phyloP scores from a whole-genome alignment of 768 basidiomycete species.

The Lepiota venenata region DNA sequence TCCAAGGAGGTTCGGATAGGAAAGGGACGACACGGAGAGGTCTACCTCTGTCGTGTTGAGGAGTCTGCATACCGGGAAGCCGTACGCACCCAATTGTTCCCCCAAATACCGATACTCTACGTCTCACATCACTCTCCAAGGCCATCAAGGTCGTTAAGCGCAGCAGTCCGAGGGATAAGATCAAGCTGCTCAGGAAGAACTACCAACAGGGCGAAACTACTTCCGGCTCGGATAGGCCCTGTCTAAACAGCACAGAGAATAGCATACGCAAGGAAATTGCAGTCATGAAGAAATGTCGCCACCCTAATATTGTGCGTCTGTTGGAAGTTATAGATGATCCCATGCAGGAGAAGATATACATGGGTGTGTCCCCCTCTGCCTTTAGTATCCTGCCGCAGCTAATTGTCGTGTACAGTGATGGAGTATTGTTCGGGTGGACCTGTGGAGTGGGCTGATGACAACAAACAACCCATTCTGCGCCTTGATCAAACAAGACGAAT shows the following conservation, averaged over 20 bases:
- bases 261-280: slow-evolving; percentile 86
- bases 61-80: slow-evolving; percentile 32
- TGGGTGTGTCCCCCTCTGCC: slow-evolving; percentile 50
- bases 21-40: slow-evolving; percentile 51
- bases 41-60: slow-evolving; percentile 61
- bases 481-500: slow-evolving; percentile 37
- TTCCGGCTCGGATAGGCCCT: slow-evolving; percentile 15
- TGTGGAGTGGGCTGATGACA: slow-evolving; percentile 32
- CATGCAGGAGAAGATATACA: slow-evolving; percentile 75
- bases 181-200: slow-evolving; percentile 47
- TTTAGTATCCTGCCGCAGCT: background rate
- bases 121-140: slow-evolving; percentile 28
- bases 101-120: background rate
- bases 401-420: slow-evolving; percentile 27
- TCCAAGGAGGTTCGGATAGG: slow-evolving; percentile 35
- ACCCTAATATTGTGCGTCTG: slow-evolving; percentile 75
- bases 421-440: slow-evolving; percentile 41
- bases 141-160: slow-evolving; percentile 71
- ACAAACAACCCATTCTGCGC: slow-evolving; percentile 29
- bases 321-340: slow-evolving; percentile 91
- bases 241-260: slow-evolving; percentile 58
- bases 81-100: slow-evolving; percentile 32
- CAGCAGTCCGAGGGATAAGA: slow-evolving; percentile 61
- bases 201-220: slow-evolving; percentile 26
- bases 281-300: slow-evolving; percentile 85